phyloP scores from a whole-genome alignment of 192 early-diverging fungal species.

The Mortierella alpina region DNA sequence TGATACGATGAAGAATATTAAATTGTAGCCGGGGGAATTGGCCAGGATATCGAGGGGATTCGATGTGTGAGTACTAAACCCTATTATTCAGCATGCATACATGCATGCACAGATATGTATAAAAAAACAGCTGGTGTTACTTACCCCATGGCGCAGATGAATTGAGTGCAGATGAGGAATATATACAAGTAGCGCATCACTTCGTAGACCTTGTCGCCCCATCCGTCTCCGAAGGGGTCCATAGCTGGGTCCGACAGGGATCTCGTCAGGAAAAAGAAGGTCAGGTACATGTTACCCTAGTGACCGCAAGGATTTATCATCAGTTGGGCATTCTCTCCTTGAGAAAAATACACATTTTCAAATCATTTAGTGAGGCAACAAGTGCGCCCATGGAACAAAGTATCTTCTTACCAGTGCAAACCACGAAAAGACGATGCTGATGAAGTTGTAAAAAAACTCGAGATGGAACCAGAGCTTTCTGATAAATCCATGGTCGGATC shows the following conservation, averaged over 20 bases:
- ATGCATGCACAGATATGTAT: background rate
- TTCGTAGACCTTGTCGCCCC: constrained; percentile 58
- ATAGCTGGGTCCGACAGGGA: constrained; percentile 51
- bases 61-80: no score
- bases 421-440: constrained; percentile 75
- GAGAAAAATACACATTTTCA: background rate
- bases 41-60: background rate
- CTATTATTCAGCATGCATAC: background rate
- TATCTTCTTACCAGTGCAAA: constrained; percentile 62
- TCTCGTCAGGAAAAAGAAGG: constrained; percentile 67
- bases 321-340: background rate
- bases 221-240: constrained; percentile 60
- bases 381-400: background rate
- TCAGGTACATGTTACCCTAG: constrained; percentile 70
- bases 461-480: constrained; percentile 74
- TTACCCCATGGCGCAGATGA: constrained; percentile 66
- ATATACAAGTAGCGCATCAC: constrained; percentile 62
- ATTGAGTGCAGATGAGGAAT: constrained; percentile 58
- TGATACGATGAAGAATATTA: background rate
- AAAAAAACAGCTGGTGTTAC: background rate
- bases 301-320: background rate
- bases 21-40: background rate
- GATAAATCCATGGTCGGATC: constrained; percentile 70
- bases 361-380: background rate
- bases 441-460: constrained; percentile 74